Evolutionary conservation across 306 rosid genomes (phyloP), one percentile per base, ranked within the genome.

Genomic region (Dryas octopetala): DNA sequence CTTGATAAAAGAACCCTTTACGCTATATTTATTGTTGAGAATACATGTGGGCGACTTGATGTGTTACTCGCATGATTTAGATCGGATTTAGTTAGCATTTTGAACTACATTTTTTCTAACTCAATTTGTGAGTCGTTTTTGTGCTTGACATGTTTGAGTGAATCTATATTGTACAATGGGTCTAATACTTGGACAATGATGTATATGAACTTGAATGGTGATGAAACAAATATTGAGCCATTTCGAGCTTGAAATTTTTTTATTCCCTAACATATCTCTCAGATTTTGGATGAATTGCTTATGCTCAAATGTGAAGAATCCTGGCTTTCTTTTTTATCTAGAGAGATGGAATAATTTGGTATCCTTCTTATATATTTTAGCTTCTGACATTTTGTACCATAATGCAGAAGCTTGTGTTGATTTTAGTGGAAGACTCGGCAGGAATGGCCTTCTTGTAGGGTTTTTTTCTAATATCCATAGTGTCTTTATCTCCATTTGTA

Each of bases 381-480:
- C 80, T 60, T 44, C 70, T 50, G 60, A 13, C 75, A 5, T 49
- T 17, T 17, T 69, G 70, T 45, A 69, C 26, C 53, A 28, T 77
- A 49, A 60, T 69, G 69, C 62, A 66, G 74, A 55, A 70, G 67
- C 11, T 55, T 44, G 79, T 53, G 45, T 73, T 73, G 45, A 66
- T 72, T 23, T 51, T 65, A 51, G 62, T n/a, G 46, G 82, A 26
- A 62, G 65, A 65, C 40, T 45, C 57, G 1, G 66, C 68, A 54
- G 59, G 57, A 71, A 71, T 44, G 69, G 60, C 72, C 62, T 28
- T 78, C 62, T 32, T 77, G 70, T 17, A 47, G 49, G n/a, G 28
- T 6, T 65, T 70, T 59, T 13, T 72, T 64, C 57, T 58, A 60
- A 57, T 43, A 59, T 65, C 70, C 44, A 32, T 45, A 44, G 43